Base-by-base conservation (phyloP, 1,284 basidiomycete species). In the Athelia psychrophila region DNA sequence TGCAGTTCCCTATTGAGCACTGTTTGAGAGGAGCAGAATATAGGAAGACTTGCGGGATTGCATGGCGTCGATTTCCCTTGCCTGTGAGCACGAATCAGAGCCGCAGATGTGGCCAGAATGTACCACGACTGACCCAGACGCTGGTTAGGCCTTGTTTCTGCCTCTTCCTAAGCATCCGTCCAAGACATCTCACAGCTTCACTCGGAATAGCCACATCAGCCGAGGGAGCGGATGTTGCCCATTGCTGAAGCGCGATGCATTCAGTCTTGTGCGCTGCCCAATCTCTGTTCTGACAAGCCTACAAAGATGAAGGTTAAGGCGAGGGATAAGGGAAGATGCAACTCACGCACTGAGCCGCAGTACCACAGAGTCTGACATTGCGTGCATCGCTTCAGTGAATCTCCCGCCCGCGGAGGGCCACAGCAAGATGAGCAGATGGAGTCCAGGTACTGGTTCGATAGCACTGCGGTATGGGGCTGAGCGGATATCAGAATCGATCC, bases 191-290 rank as follows among this genome's bases (percentile, higher is more conserved):
- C 15, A 93, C 76, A 0, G 86, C 86, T 56, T 91, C 91, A 33
- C 77, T 82, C 3, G 90, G 91, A 27, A 87, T 62, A 4, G 75
- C 63, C 4, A 77, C 60, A 8, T 76, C 72, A 2, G 64, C 55
- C 4, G 78, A 77, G 1, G 81, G 78, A 1, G 79, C 78, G 27
- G 68, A 59, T 22, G 73, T 61, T 1, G 71, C 72, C 83, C 86
- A 88, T 44, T 71, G 68, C 53, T 75, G 76, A 13, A 94, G 70
- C 0, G 91, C 86, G 4, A 57, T 57, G 61, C 93, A 96, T 75
- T 96, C 93, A 5, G 67, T 65, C 66, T 87, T 90, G 65, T 96
- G 93, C 1, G 78, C 47, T 0, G 63, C 36, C 93, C 93, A 96
- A 62, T 95, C 93, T 38, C 68, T 66, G 32, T 72, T 81, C 71